A percentile compares a stretch with the other conserved stretches of the same genome.
These are phyloP conservation scores for Cladosporium sp. DNA, from an alignment of 2,329 filamentous ascomycete genomes.

Conservation along the genomic window DNA sequence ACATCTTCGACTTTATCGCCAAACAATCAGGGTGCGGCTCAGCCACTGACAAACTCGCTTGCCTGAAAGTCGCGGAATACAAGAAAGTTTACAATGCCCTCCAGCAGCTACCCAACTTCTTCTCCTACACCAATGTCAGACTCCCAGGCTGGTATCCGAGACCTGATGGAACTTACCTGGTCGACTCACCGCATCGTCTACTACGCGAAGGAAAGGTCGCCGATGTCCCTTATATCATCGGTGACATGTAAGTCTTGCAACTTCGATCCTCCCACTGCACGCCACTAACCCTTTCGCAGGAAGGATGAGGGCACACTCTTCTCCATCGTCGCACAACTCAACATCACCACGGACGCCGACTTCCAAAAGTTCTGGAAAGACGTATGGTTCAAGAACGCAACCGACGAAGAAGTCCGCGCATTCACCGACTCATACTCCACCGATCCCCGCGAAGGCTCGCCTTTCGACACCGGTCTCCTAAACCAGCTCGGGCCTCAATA, in stretches of 20 bases:
- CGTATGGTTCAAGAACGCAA: slow-evolving; percentile 25
- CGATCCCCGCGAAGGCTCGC: slow-evolving; percentile 17
- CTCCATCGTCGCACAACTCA: slow-evolving; percentile 23
- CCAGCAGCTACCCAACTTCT: slow-evolving; percentile 25
- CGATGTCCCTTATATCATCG: slow-evolving; percentile 23
- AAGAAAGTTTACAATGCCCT: slow-evolving; percentile 21
- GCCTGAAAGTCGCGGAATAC: slow-evolving; percentile 55
- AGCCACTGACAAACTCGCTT: slow-evolving; percentile 60
- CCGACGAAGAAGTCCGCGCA: slow-evolving; percentile 22
- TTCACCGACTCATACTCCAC: slow-evolving; percentile 24
- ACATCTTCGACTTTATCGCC: slow-evolving; percentile 61
- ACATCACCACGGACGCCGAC: slow-evolving; percentile 25
- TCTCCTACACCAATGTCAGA: slow-evolving; percentile 21
- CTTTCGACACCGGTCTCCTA: slow-evolving; percentile 20
- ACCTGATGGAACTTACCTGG: slow-evolving; percentile 25
- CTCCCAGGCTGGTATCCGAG: slow-evolving; percentile 24
- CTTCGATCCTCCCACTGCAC: not conserved
- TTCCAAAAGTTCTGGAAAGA: slow-evolving; percentile 27
- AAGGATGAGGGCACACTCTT: slow-evolving; percentile 21
- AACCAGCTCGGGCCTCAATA: slow-evolving; percentile 24
- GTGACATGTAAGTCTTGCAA: slow-evolving; percentile 17
- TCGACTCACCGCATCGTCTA: slow-evolving; percentile 23
- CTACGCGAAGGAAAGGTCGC: slow-evolving; percentile 23
- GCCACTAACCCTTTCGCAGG: not conserved
- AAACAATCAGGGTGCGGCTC: slow-evolving; percentile 37